Conservation (phyloP, 2,329 filamentous ascomycete species). For the Talaromyces sp. region DNA sequence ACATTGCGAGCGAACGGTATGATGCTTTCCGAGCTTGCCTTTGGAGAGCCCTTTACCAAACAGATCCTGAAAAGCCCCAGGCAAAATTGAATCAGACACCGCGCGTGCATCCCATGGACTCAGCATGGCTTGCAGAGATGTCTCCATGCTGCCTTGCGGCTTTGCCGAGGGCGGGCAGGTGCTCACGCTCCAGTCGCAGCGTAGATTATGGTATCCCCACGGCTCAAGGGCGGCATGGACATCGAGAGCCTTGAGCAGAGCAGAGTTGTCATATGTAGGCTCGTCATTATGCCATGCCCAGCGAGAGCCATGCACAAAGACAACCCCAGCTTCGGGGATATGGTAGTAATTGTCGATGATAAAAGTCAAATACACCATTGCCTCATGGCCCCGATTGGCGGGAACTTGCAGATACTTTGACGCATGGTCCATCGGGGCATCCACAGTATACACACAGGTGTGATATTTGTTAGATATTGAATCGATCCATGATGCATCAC, state of each 20-base stretch:
- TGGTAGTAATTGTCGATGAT: constrained; percentile 48
- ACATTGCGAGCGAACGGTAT: constrained; percentile 51
- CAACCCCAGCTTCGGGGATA: constrained; percentile 37
- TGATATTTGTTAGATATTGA: constrained; percentile 43
- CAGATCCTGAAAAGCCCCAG: constrained; percentile 34
- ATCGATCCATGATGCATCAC: constrained; percentile 45
- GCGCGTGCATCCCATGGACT: constrained; percentile 47
- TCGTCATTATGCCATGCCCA: constrained; percentile 49
- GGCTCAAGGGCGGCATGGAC: constrained; percentile 39
- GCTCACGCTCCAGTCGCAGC: constrained; percentile 52
- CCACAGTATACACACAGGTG: constrained; percentile 48
- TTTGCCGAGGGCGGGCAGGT: constrained; percentile 37
- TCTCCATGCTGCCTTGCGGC: constrained; percentile 46
- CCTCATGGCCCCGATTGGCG: constrained; percentile 48
- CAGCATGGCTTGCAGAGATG: constrained; percentile 36
- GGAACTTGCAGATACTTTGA: constrained; percentile 34
- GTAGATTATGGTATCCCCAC: constrained; percentile 50
- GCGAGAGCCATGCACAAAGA: constrained; percentile 47
- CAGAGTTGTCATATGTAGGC: constrained; percentile 40
- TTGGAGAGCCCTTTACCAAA: constrained; percentile 36
- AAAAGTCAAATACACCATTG: constrained; percentile 51
- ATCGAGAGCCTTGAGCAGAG: constrained; percentile 37
- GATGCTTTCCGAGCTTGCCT: constrained; percentile 38
- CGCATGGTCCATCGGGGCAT: constrained; percentile 30
- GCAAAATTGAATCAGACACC: constrained; percentile 40